Percentiles rank a stretch among this genome's conserved stretches.
Evolutionary conservation across 495 filamentous ascomycete species (phyloP).

Genomic region (Clohesyomyces aquaticus): DNA sequence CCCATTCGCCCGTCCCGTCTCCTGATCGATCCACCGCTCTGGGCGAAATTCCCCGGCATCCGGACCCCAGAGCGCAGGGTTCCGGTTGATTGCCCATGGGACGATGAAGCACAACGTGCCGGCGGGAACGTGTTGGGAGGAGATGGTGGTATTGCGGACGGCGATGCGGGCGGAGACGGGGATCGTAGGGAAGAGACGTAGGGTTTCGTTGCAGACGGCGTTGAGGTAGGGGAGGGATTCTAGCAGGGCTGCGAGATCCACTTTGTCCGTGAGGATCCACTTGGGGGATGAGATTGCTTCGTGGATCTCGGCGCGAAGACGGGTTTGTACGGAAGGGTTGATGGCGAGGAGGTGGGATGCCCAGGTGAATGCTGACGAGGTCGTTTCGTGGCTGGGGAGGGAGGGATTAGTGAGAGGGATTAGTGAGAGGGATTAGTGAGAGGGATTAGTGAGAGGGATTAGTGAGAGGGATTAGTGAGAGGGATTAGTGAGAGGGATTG

Average conservation of each 20-base stretch:
- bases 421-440: too few species aligned
- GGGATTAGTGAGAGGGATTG: not conserved
- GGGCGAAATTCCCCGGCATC: constrained; percentile 41
- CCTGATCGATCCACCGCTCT: constrained; percentile 43
- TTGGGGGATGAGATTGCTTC: constrained; percentile 44
- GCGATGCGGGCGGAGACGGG: constrained; percentile 56
- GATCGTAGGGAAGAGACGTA: constrained; percentile 53
- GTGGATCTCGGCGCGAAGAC: constrained; percentile 55
- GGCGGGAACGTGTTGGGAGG: constrained; percentile 35
- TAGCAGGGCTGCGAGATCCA: constrained; percentile 46
- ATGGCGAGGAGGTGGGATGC: constrained; percentile 55
- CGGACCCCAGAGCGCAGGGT: constrained; percentile 40
- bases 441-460: too few species aligned
- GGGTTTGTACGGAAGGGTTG: constrained; percentile 53
- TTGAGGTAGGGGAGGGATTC: constrained; percentile 59
- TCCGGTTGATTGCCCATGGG: constrained; percentile 46
- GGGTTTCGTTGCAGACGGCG: constrained; percentile 52
- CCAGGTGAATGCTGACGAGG: constrained; percentile 59
- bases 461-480: constrained; percentile 12
- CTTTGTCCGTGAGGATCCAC: not conserved
- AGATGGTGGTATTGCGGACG: constrained; percentile 52
- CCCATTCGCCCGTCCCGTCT: constrained; percentile 31
- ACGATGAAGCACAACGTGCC: constrained; percentile 39
- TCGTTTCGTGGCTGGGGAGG: constrained; percentile 55
- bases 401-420: too few species aligned